A percentile compares a stretch with the other conserved stretches of the same genome.
Conservation (phyloP, 140 eudicot genomes). For the Anethum foeniculum region DNA sequence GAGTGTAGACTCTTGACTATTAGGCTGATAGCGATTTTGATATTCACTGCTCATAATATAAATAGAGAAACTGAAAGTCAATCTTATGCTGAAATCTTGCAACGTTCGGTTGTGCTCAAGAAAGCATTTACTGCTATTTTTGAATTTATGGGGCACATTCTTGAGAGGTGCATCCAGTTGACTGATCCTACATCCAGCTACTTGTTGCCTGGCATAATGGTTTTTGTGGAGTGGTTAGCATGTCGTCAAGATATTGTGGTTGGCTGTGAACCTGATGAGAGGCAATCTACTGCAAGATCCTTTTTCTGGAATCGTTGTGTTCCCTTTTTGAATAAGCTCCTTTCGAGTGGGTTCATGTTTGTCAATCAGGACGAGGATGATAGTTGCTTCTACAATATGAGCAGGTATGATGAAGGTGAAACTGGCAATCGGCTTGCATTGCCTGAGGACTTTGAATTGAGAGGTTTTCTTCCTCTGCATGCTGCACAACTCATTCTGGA, state of each 20-base stretch:
- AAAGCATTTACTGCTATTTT: constrained; percentile 68
- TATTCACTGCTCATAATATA: constrained; percentile 75
- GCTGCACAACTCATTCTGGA: constrained; percentile 68
- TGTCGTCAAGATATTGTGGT: constrained; percentile 46
- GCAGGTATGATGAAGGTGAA: constrained; percentile 74
- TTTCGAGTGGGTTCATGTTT: constrained; percentile 28
- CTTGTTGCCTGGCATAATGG: constrained; percentile 75
- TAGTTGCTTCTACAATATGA: constrained; percentile 57
- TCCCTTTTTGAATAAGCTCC: constrained; percentile 55
- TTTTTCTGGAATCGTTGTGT: constrained; percentile 65
- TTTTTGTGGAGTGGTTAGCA: constrained; percentile 88
- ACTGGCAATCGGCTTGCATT: constrained; percentile 58
- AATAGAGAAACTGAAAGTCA: constrained; percentile 70
- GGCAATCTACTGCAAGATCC: constrained; percentile 51
- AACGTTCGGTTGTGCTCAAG: constrained; percentile 80
- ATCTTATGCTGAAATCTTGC: constrained; percentile 80
- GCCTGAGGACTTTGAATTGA: constrained; percentile 77
- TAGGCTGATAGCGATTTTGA: constrained; percentile 63
- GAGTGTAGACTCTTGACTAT: constrained; percentile 59
- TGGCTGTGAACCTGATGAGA: constrained; percentile 65
- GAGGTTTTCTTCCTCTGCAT: constrained; percentile 76
- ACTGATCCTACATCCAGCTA: constrained; percentile 60
- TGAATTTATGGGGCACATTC: constrained; percentile 65
- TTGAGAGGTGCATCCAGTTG: constrained; percentile 63
- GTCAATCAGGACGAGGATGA: constrained; percentile 43